Evolutionary conservation across 257 asterid genomes (phyloP).

Genomic region (Petrea volubilis): DNA sequence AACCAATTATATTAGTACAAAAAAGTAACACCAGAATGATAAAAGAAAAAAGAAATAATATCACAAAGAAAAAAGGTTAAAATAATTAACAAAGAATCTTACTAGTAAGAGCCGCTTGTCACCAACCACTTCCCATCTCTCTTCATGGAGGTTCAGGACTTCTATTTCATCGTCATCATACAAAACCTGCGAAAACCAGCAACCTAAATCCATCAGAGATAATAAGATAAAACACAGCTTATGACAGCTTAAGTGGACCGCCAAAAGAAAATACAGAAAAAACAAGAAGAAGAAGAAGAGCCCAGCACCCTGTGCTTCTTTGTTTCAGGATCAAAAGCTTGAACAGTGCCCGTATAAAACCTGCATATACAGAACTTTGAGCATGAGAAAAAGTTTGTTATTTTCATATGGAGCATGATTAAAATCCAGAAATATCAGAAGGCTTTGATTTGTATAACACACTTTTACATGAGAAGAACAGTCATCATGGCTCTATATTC

Average conservation of each 20-base stretch:
- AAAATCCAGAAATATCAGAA: background rate
- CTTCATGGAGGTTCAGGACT: conserved; percentile 39
- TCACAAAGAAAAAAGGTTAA: background rate
- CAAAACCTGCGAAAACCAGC: conserved; percentile 37
- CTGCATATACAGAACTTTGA: conserved; percentile 36
- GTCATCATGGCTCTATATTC: background rate
- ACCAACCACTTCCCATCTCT: conserved; percentile 43
- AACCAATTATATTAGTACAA: conserved; percentile 10
- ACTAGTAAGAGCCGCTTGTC: conserved; percentile 31
- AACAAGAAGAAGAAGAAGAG: conserved; percentile 11
- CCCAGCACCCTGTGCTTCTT: conserved; percentile 57
- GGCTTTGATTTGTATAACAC: background rate
- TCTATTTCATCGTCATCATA: conserved; percentile 50
- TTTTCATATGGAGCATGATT: background rate
- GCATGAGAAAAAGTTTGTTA: conserved; percentile 11
- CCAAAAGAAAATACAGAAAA: background rate
- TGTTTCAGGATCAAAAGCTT: conserved; percentile 45
- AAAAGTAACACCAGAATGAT: background rate
- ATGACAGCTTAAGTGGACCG: background rate
- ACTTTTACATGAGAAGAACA: background rate
- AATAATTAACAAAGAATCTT: conserved; percentile 23
- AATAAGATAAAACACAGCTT: background rate
- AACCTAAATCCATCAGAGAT: conserved; percentile 15
- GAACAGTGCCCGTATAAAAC: conserved; percentile 50
- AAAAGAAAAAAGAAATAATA: background rate